These are phyloP conservation scores for Cinchona pubescens DNA, from an alignment of 257 asterid species.

Conservation along the genomic window DNA sequence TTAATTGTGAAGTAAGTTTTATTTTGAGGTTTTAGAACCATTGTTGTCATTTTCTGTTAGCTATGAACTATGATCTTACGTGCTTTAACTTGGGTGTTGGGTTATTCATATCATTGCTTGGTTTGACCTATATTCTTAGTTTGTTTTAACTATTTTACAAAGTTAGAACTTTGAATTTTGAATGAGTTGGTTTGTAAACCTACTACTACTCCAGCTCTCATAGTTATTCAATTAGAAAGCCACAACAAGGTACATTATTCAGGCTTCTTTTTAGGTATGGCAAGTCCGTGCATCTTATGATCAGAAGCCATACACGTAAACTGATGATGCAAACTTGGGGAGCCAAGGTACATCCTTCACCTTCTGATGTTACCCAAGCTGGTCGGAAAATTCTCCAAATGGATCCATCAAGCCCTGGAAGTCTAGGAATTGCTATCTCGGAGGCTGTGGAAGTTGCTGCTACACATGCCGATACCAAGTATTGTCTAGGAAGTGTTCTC, in stretches of 20 bases:
- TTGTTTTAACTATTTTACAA: not conserved
- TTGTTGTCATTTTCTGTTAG: not conserved
- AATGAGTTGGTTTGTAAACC: not conserved
- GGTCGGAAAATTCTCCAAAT: slow-evolving; percentile 57
- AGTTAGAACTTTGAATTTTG: not conserved
- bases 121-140: not conserved
- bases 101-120: not conserved
- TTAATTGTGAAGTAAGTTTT: slow-evolving; percentile 67
- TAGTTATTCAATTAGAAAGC: not conserved
- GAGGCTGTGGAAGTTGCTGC: slow-evolving; percentile 95
- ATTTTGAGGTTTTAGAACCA: not conserved
- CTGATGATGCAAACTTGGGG: slow-evolving; percentile 99
- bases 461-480: slow-evolving; percentile 55
- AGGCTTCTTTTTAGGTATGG: slow-evolving; percentile 58
- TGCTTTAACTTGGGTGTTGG: not conserved
- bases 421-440: slow-evolving; percentile 92
- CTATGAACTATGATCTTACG: not conserved
- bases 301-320: slow-evolving; percentile 89
- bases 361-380: slow-evolving; percentile 64
- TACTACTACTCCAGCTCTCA: not conserved
- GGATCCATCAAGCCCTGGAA: slow-evolving; percentile 80
- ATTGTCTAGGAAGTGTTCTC: slow-evolving; percentile 91
- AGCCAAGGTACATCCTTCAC: slow-evolving; percentile 93
- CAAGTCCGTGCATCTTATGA: slow-evolving; percentile 92
- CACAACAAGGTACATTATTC: not conserved